Evolutionary conservation across 495 filamentous ascomycete genomes (phyloP), one percentile per base, ranked within the genome.

Genomic region (Hyphodiscus hymeniophilus): DNA sequence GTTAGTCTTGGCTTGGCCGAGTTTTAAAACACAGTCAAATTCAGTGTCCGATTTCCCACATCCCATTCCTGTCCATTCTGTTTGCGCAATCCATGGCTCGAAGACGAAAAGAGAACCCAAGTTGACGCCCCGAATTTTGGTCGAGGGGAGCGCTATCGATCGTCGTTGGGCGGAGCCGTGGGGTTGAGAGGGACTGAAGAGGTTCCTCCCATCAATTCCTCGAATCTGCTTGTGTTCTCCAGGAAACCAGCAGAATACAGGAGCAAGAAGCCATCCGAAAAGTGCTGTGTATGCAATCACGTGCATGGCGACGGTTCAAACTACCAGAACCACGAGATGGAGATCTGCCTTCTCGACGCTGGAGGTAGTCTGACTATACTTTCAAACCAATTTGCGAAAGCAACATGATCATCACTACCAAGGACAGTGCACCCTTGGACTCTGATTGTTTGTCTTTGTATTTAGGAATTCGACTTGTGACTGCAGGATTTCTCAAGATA

Each of bases 91-190:
- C 78, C 77, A 81, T 1, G 76, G 74, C 57, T 81, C 78, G 44
- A 82, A 64, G 26, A 79, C 62, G 52, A 82, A 81, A 7, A 73
- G 64, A 7, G 74, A 73, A 26, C 80, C 76, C 4, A 82, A 64
- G 47, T 82, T 80, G 7, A 84, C 79, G 15, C 79, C 78, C 0
- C 76, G 72, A 39, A 84, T 70, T 58, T 79, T 80, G 50, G 18
- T 22, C 11, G 39, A 42, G 15, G 39, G 39, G 11, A 42, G 39
- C 39, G 18, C 22, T n/a, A n/a, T n/a, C n/a, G n/a, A n/a, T 20
- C 39, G 17, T 13, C 26, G 22, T 6, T 7, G 12, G 12, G 7
- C 13, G 5, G 8, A 13, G 1, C 22, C 39, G 39, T 15, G 10
- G 1, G 18, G 39, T 11, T 20, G n/a, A 20, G 39, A 23, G 11